Evolutionary conservation across 2,329 filamentous ascomycete species (phyloP).

Genomic region (Calonectria multiphialidica): DNA sequence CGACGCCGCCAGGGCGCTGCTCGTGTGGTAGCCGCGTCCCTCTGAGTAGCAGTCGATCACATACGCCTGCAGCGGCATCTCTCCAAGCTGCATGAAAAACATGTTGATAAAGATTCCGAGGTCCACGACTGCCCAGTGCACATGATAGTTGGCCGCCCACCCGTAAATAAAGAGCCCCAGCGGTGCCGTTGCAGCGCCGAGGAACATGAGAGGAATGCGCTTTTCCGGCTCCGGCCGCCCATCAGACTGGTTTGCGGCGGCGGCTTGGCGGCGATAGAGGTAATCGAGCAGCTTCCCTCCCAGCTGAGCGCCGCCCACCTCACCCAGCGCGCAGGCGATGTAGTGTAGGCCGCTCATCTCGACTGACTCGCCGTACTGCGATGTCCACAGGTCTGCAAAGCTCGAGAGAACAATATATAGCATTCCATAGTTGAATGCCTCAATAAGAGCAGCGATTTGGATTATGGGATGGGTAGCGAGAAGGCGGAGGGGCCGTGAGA

Average conservation of each 20-base stretch:
- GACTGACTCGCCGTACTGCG: slow-evolving; percentile 65
- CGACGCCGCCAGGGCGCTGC: slow-evolving; percentile 59
- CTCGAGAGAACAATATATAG: slow-evolving; percentile 74
- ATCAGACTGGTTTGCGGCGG: background rate
- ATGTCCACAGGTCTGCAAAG: slow-evolving; percentile 69
- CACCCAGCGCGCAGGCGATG: slow-evolving; percentile 72
- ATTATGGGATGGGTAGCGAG: slow-evolving; percentile 71
- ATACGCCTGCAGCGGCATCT: slow-evolving; percentile 52
- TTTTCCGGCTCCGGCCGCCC: slow-evolving; percentile 36
- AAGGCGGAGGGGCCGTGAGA: slow-evolving; percentile 68
- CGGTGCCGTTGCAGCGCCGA: slow-evolving; percentile 57
- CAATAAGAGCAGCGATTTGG: slow-evolving; percentile 65
- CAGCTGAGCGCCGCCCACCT: slow-evolving; percentile 66
- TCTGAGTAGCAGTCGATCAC: slow-evolving; percentile 60
- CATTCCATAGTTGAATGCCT: slow-evolving; percentile 71
- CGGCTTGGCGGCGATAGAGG: slow-evolving; percentile 39
- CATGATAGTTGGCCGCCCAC: slow-evolving; percentile 53
- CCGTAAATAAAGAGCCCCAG: slow-evolving; percentile 57
- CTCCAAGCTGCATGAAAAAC: slow-evolving; percentile 48
- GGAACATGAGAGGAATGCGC: slow-evolving; percentile 41
- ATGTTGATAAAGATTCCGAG: slow-evolving; percentile 48
- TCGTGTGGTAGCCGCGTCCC: slow-evolving; percentile 48
- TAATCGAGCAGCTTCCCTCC: slow-evolving; percentile 57
- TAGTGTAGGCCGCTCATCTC: slow-evolving; percentile 75
- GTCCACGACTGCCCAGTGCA: slow-evolving; percentile 55